A percentile compares a stretch with the other conserved stretches of the same genome.
Conservation (phyloP, 2,329 filamentous ascomycete genomes). For the Macrophomina pseudophaseolina region DNA sequence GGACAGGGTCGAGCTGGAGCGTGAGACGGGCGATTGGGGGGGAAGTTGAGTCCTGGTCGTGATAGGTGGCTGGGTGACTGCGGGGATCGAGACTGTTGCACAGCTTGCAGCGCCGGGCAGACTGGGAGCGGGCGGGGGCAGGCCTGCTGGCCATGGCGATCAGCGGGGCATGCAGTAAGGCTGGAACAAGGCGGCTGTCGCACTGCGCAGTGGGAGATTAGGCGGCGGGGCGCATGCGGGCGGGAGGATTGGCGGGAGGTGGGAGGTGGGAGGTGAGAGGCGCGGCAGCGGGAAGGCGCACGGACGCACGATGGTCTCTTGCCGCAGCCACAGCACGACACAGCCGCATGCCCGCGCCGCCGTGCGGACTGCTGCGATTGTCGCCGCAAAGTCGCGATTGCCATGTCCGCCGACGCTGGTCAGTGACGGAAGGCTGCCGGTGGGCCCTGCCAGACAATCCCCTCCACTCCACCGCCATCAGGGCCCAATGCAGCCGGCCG, state of each 20-base stretch:
- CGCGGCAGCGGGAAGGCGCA: background rate
- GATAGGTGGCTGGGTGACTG: conserved; percentile 11
- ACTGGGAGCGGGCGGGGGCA: background rate
- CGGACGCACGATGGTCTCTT: background rate
- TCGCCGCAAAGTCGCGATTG: background rate
- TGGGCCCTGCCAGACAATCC: background rate
- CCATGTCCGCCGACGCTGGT: background rate
- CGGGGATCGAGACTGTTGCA: conserved; percentile 20
- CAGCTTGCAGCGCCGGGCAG: background rate
- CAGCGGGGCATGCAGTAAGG: background rate
- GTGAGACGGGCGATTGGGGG: conserved; percentile 1
- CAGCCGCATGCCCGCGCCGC: too few relatives aligned
- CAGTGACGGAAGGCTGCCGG: too few relatives aligned
- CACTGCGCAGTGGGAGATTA: background rate
- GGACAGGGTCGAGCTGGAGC: background rate
- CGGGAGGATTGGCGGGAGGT: background rate
- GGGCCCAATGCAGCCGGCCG: too few relatives aligned
- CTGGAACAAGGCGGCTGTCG: background rate
- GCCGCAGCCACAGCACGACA: background rate
- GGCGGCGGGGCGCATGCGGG: background rate
- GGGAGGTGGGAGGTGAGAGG: background rate
- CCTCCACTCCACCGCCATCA: too few relatives aligned
- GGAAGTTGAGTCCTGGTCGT: background rate
- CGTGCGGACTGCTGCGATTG: background rate
- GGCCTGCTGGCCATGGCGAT: conserved; percentile 4